phyloP scores from a whole-genome alignment of 345 rosid species.

The Eutrema heterophyllum region DNA sequence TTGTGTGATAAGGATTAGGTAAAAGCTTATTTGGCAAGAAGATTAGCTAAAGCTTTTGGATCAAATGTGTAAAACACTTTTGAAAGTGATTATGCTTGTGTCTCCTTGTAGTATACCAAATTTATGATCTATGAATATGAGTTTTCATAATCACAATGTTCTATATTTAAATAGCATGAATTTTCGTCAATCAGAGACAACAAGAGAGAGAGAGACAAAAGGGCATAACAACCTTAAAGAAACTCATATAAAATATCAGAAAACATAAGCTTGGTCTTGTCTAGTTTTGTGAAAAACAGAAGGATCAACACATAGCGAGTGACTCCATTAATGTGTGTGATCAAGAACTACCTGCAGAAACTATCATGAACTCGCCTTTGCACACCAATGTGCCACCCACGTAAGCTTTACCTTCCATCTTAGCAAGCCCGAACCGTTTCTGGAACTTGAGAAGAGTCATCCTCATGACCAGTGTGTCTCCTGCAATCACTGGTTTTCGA shows the following conservation, averaged over 20 bases:
- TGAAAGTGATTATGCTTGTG: too few species aligned
- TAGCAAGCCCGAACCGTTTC: conserved; percentile 86
- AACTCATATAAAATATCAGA: background rate
- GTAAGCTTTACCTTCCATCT: conserved; percentile 94
- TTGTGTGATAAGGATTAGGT: too few species aligned
- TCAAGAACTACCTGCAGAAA: conserved; percentile 23
- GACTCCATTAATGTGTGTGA: background rate
- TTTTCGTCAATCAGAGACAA: too few species aligned
- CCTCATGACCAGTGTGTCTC: conserved; percentile 90
- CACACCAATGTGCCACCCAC: conserved; percentile 76
- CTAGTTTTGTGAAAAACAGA: background rate
- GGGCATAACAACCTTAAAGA: background rate
- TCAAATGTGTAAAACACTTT: too few species aligned
- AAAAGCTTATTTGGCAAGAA: too few species aligned
- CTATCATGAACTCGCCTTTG: conserved; percentile 89
- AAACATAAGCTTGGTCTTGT: conserved; percentile 3
- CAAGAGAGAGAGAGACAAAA: background rate
- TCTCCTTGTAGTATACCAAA: too few species aligned
- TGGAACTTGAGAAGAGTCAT: conserved; percentile 83
- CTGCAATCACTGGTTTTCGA: conserved; percentile 88
- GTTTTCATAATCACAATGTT: too few species aligned
- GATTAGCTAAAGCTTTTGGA: too few species aligned
- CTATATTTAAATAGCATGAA: too few species aligned
- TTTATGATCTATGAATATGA: too few species aligned
- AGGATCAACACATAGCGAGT: background rate